Evolutionary conservation across 2,329 filamentous ascomycete genomes (phyloP).

Genomic region (Aspergillus niger): DNA sequence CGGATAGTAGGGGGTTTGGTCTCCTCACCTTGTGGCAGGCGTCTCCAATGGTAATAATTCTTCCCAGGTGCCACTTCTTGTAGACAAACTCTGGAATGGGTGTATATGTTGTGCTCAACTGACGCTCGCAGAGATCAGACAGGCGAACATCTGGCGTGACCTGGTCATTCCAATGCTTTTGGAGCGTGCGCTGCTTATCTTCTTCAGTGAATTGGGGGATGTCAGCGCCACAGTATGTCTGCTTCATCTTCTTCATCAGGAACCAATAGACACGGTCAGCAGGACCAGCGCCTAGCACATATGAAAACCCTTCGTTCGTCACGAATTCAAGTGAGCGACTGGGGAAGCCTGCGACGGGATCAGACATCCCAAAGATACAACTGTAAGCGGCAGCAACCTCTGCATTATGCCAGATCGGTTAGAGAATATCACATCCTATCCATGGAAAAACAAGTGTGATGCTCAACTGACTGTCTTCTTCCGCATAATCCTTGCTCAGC

Average conservation of each 20-base stretch:
- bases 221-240: constrained; percentile 20
- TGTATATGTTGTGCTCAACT: constrained; percentile 16
- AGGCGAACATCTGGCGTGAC: constrained; percentile 25
- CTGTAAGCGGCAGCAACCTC: background rate
- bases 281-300: constrained; percentile 22
- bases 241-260: constrained; percentile 22
- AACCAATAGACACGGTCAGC: constrained; percentile 29
- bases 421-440: background rate
- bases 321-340: constrained; percentile 17
- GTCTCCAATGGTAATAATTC: constrained; percentile 34
- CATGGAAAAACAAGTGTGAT: background rate
- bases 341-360: constrained; percentile 11
- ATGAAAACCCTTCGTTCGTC: constrained; percentile 23
- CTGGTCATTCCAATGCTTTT: constrained; percentile 18
- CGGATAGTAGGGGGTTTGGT: background rate
- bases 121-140: constrained; percentile 23
- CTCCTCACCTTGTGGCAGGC: constrained; percentile 33
- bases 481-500: constrained; percentile 18
- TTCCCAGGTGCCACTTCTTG: constrained; percentile 28
- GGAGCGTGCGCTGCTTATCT: constrained; percentile 21
- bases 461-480: constrained; percentile 13
- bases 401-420: background rate
- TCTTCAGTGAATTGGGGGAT: constrained; percentile 26
- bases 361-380: constrained; percentile 8
- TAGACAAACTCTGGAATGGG: constrained; percentile 24